These are phyloP conservation scores for Coelastrella sp. DNA, from an alignment of 139 green algal species.

Conservation along the genomic window DNA sequence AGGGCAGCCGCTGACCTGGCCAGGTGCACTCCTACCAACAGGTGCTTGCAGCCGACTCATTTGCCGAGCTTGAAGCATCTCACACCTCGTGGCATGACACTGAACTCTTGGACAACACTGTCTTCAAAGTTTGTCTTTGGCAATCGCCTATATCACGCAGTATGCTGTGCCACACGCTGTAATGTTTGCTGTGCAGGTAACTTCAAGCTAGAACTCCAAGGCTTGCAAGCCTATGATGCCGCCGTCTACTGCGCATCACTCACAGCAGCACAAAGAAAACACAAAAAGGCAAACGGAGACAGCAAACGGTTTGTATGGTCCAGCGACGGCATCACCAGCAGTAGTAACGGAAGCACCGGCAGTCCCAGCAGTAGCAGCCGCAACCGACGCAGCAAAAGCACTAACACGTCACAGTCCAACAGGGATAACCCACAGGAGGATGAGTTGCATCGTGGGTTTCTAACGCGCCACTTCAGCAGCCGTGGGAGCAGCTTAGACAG, in stretches of 20 bases:
- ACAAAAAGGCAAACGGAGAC: background rate
- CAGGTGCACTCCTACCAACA: too few species aligned
- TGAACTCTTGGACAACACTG: too few species aligned
- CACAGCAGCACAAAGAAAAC: slow-evolving; percentile 21
- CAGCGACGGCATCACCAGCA: background rate
- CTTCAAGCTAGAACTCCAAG: slow-evolving; percentile 36
- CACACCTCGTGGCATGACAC: too few species aligned
- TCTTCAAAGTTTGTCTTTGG: too few species aligned
- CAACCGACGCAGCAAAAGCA: background rate
- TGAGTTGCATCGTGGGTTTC: too few species aligned
- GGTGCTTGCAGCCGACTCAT: too few species aligned
- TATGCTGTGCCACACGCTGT: background rate
- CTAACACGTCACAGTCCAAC: background rate
- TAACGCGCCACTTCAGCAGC: background rate
- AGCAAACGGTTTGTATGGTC: background rate
- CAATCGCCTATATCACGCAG: too few species aligned
- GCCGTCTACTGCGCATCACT: slow-evolving; percentile 50
- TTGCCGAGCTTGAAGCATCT: too few species aligned
- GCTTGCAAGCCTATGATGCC: slow-evolving; percentile 27
- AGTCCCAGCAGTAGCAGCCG: background rate
- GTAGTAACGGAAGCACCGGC: background rate
- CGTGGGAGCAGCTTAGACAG: background rate
- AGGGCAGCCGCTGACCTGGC: too few species aligned
- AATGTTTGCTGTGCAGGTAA: background rate
- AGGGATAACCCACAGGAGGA: too few species aligned